Evolutionary conservation across 2,329 filamentous ascomycete genomes (phyloP).

Genomic region (Diaporthe sp.): DNA sequence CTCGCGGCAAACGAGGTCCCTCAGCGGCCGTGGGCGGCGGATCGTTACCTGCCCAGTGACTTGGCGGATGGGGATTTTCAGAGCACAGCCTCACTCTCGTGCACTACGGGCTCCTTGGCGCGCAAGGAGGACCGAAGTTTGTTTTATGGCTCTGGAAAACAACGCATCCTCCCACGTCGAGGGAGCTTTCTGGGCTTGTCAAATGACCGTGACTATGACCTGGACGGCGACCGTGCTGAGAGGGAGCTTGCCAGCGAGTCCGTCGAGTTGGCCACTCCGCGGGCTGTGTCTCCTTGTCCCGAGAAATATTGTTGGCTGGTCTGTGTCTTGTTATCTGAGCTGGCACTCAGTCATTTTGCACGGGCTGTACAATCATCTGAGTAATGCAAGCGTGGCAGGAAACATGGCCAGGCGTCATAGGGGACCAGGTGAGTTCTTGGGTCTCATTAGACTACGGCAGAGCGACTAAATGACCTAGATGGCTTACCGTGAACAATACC

Average conservation of each 20-base stretch:
- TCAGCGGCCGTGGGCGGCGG: not conserved
- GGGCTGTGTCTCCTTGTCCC: not conserved
- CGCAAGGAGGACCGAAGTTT: slow-evolving; percentile 6
- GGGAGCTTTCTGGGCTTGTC: not conserved
- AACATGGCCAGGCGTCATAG: slow-evolving; percentile 1
- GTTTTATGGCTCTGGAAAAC: slow-evolving; percentile 11
- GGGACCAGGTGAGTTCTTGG: not conserved
- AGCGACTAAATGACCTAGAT: slow-evolving; percentile 21
- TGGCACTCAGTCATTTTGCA: not conserved
- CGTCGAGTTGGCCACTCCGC: not conserved
- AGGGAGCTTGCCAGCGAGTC: not conserved
- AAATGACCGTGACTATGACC: slow-evolving; percentile 2
- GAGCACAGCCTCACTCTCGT: slow-evolving; percentile 26
- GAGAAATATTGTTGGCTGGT: not conserved
- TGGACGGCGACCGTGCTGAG: not conserved
- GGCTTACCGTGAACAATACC: not conserved
- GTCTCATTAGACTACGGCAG: not conserved
- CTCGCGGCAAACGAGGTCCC: not conserved
- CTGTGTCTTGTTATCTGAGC: not conserved
- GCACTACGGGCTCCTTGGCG: slow-evolving; percentile 21
- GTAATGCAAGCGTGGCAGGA: slow-evolving; percentile 25
- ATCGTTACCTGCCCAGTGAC: slow-evolving; percentile 27
- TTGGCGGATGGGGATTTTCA: slow-evolving; percentile 31
- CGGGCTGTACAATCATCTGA: not conserved
- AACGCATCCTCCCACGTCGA: not conserved